Base-by-base conservation (phyloP, 179 eudicot genomes). In the Gypsophila paniculata region DNA sequence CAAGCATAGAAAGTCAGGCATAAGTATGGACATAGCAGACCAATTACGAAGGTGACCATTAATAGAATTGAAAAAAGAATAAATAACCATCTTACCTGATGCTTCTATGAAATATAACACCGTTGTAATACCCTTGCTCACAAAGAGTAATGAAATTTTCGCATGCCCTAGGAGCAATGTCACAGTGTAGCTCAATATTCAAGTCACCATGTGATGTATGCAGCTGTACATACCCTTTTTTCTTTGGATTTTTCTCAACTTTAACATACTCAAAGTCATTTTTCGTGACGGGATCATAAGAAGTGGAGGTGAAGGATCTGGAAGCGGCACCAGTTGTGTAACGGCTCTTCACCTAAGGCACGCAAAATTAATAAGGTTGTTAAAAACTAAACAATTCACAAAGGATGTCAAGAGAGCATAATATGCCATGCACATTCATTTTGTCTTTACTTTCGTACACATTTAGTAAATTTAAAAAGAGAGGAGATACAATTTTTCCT, bases 241-340 rank as follows among this genome's bases (percentile, higher is more conserved):
- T 94, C 88, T 85, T 94, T 42, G 99, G 99, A 83, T 94, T 94
- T 75, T 90, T 94, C 85, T 94, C 97, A 73, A 88, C 95, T 72
- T 87, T 83, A 34, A 91, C 86, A 78, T 94, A 94, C 71, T 94
- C 99, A 74, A 74, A 94, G 6, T 94, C 97, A 83, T 94, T 94
- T 70, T 75, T 77, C 6, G 99, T 91, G 60, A 90, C 90, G 69
- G 97, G 99, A 72, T 90, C 97, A 86, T 74, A 94, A 51, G 99
- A 77, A 66, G 99, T 94, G 36, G 97, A 94, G 38, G 99, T 94
- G 83, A 94, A 94, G 75, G 99, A 94, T 69, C 99, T 81, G 51
- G 97, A 94, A 70, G 96, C 95, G 81, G 97, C 97, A 80, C 99
- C 99, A 74, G 91, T 88, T 29, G 99, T 94, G 81, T 54, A 94